Conservation (phyloP, 805 yeast species). For the Candida ovalis region DNA sequence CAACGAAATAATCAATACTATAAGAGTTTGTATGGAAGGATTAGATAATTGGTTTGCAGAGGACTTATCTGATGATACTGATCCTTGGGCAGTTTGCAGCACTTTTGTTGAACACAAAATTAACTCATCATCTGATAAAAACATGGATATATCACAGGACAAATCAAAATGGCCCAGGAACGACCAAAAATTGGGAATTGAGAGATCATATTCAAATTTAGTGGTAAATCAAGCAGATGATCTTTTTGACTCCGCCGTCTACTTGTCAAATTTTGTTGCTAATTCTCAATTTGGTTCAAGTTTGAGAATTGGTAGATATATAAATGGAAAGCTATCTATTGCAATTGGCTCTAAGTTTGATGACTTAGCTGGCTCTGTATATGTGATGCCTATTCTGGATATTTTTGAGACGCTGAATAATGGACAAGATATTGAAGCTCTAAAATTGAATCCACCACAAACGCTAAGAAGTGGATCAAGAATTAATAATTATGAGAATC, state of each 20-base stretch:
- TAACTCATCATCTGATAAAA: background rate
- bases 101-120: constrained; percentile 9
- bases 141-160: background rate
- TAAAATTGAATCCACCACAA: background rate
- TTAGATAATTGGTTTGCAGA: constrained; percentile 40
- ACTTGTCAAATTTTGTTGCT: constrained; percentile 16
- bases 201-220: background rate
- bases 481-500: constrained; percentile 2
- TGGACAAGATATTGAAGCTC: background rate
- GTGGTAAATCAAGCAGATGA: background rate
- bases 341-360: constrained; percentile 53
- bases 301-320: constrained; percentile 40
- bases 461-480: background rate
- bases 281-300: constrained; percentile 46
- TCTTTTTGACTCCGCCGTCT: constrained; percentile 3
- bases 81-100: constrained; percentile 37
- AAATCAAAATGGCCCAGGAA: no score
- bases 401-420: constrained; percentile 8
- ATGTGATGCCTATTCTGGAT: constrained; percentile 38
- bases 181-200: background rate
- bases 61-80: constrained; percentile 11
- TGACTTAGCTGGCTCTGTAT: constrained; percentile 39
- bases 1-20: constrained; percentile 41
- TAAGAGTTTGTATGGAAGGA: constrained; percentile 34
- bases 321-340: constrained; percentile 33